phyloP scores from a whole-genome alignment of 2,329 filamentous ascomycete genomes.

The Clarireedia paspali region DNA sequence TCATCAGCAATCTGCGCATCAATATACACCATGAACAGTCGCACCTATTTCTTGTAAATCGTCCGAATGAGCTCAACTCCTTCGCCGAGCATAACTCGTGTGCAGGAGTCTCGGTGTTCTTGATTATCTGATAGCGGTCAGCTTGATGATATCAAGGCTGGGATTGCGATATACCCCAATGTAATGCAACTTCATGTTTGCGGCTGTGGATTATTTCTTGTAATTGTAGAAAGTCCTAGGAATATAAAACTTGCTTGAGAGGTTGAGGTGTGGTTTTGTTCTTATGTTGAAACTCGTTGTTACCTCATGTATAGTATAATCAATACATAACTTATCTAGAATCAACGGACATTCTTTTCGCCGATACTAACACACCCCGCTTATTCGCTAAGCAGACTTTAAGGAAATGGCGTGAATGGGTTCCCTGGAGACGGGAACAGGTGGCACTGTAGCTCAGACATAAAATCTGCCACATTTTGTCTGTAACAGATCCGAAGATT shows the following conservation, averaged over 20 bases:
- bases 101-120: constrained; percentile 69
- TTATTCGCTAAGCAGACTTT: neutral
- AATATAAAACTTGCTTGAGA: neutral
- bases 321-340: neutral
- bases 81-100: constrained; percentile 70
- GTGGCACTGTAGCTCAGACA: neutral
- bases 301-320: neutral
- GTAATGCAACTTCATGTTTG: constrained; percentile 78
- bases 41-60: constrained; percentile 5
- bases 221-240: neutral
- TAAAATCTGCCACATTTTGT: neutral
- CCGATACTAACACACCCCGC: neutral
- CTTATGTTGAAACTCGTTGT: neutral
- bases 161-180: constrained; percentile 57
- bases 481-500: neutral
- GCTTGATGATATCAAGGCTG: constrained; percentile 14
- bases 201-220: constrained; percentile 15
- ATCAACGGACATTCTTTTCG: constrained; percentile 3
- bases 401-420: too few relatives aligned
- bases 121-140: constrained; percentile 57
- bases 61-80: constrained; percentile 54
- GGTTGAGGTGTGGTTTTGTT: neutral
- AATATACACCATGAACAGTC: neutral
- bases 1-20: neutral
- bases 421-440: neutral